Evolutionary conservation across 306 rosid species (phyloP), one percentile per base, ranked within the genome.

Genomic region (Pyrus bretschneideri): DNA sequence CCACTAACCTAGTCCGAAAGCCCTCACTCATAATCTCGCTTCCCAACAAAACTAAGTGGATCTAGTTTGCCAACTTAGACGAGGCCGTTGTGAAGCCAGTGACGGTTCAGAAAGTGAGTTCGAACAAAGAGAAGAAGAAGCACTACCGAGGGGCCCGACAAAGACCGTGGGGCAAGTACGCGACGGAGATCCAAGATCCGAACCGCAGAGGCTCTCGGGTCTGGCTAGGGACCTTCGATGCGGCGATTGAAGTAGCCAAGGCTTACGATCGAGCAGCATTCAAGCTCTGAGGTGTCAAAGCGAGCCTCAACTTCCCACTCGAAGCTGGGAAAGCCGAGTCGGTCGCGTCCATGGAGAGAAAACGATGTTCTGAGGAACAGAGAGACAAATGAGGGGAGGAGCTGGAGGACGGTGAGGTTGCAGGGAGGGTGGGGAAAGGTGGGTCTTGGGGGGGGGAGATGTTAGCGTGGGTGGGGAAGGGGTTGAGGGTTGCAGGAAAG

Each of bases 131-230:
- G 30, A 80, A 21, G 72, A 68, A 59, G 57, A 78, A 18, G 67
- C 87, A 78, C 79, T 86, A 93, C 83, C 67, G 94, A 18, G 96
- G 97, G 0, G 96, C 90, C 38, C 85, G 97, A 6, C 90, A 73
- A 31, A 45, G 97, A 70, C 96, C 97, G 17, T 93, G 96, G 97
- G 97, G 96, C 1, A 93, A 93, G 44, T 93, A 54, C 81, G 97
- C 96, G 4, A 90, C 96, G 4, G 97, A 93, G 86, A 93, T 93
- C 79, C 87, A 94, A 1, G 97, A 93, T 64, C 97, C 97, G 40
- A 90, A 85, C 73, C 81, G 85, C 42, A 85, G 88, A n/a, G 97
- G 97, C 23, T 87, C 96, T 0, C 79, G 97, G 55, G 89, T 90
- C 5, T 90, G 97, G 94, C 89, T 93, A 2, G 97, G 97, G 58